Base-by-base conservation (phyloP, 305 asterid species). In the Salvia sclarea region DNA sequence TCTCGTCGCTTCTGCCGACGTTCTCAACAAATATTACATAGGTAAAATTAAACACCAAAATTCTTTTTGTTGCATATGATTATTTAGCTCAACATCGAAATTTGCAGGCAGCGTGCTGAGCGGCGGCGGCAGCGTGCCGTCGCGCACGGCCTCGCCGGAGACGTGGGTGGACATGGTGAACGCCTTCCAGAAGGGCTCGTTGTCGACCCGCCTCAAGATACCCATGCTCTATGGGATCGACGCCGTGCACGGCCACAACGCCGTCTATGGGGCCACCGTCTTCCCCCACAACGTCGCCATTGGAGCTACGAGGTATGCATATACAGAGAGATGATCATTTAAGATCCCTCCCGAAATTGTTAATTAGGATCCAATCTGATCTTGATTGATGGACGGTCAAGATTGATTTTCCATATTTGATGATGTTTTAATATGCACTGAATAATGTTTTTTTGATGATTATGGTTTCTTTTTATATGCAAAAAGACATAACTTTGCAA, bases 271-370 rank as follows among this genome's bases (percentile, higher is more conserved):
- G 70, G 85, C 92, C 21, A 86, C 92, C 2, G 74, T 86, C 55
- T 86, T 86, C 14, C 92, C 92, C 24, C 92, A 86, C 75, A 86
- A 86, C 65, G 45, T 86, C 56, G 92, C n/a, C n/a, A n/a, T n/a
- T n/a, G n/a, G n/a, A n/a, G n/a, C n/a, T n/a, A n/a, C n/a, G n/a
- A n/a, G n/a, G n/a, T n/a, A n/a, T n/a, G n/a, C n/a, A n/a, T n/a
- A n/a, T n/a, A n/a, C n/a, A n/a, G n/a, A n/a, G n/a, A n/a, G n/a
- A n/a, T n/a, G n/a, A n/a, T n/a, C n/a, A n/a, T n/a, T n/a, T n/a
- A n/a, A n/a, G n/a, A n/a, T n/a, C n/a, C n/a, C n/a, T n/a, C n/a
- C n/a, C n/a, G n/a, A n/a, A n/a, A n/a, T n/a, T n/a, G n/a, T n/a
- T n/a, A n/a, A n/a, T n/a, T n/a, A n/a, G n/a, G n/a, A n/a, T n/a